phyloP scores from a whole-genome alignment of 2,329 filamentous ascomycete species.

The Fusarium virguliforme region DNA sequence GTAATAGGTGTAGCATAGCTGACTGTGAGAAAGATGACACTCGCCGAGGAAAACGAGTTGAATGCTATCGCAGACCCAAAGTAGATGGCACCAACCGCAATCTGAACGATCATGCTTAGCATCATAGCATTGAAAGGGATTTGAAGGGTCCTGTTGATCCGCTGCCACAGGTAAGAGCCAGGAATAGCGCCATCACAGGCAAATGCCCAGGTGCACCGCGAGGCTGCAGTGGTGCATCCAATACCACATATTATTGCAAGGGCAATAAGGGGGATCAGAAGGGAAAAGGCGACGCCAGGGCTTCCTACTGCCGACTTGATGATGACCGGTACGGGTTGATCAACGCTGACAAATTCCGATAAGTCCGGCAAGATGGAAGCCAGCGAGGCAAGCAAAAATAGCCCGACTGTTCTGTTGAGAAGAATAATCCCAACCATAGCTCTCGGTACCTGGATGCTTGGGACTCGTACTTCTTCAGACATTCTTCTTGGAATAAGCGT shows the following conservation, averaged over 20 bases:
- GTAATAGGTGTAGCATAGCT: constrained; percentile 5
- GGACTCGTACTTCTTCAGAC: neutral
- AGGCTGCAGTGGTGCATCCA: neutral
- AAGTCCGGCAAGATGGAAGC: neutral
- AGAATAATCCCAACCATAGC: neutral
- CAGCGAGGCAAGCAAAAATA: neutral
- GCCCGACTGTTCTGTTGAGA: neutral
- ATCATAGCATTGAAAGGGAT: neutral
- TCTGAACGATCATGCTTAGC: constrained; percentile 1
- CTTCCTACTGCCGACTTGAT: neutral
- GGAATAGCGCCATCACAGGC: neutral
- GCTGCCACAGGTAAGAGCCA: neutral
- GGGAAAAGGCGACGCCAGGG: neutral
- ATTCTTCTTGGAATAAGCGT: neutral
- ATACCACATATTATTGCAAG: neutral
- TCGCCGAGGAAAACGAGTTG: constrained; percentile 5
- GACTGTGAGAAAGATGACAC: constrained; percentile 8
- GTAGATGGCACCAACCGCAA: neutral
- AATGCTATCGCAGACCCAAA: neutral
- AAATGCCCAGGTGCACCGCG: neutral
- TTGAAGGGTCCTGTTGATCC: neutral
- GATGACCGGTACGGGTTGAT: neutral
- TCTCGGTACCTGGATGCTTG: neutral
- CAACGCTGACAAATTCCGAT: neutral
- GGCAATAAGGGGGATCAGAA: neutral